Conservation (phyloP, 2,329 filamentous ascomycete genomes). For the Alternaria brassicae region DNA sequence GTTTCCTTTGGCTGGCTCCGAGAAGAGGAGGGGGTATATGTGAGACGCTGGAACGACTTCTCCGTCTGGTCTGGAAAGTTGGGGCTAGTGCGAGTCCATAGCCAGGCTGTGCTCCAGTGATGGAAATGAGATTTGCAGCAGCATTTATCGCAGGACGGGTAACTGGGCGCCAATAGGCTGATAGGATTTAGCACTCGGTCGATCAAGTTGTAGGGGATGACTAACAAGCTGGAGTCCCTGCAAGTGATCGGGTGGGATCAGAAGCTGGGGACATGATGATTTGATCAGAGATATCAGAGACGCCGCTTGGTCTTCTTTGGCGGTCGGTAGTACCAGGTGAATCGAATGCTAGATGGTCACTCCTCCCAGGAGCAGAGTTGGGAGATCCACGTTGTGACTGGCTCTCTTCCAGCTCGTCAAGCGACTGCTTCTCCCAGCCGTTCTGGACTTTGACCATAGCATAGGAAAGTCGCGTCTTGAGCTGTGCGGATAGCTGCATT, state of each 20-base stretch:
- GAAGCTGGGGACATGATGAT: constrained; percentile 46
- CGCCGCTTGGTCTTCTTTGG: constrained; percentile 44
- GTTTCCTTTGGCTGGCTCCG: constrained; percentile 38
- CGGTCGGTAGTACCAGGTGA: constrained; percentile 39
- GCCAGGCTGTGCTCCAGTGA: constrained; percentile 33
- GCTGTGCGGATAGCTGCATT: constrained; percentile 73
- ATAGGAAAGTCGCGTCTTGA: constrained; percentile 86
- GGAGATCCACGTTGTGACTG: constrained; percentile 73
- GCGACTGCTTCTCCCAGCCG: constrained; percentile 80
- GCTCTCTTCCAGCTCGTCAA: constrained; percentile 78
- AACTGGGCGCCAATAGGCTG: constrained; percentile 41
- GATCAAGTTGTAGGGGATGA: background rate
- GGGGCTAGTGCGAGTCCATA: constrained; percentile 44
- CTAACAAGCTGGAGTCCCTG: constrained; percentile 34
- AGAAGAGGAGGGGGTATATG: constrained; percentile 43
- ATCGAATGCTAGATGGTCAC: constrained; percentile 38
- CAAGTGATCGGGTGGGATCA: constrained; percentile 33
- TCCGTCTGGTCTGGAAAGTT: constrained; percentile 43
- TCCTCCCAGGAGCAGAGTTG: constrained; percentile 63
- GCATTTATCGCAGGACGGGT: constrained; percentile 38
- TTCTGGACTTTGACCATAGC: constrained; percentile 91
- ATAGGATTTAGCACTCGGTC: background rate
- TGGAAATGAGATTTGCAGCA: constrained; percentile 38
- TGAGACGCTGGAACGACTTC: constrained; percentile 46
- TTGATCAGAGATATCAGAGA: constrained; percentile 47